phyloP scores from a whole-genome alignment of 306 rosid species.

The Quercus parvula region DNA sequence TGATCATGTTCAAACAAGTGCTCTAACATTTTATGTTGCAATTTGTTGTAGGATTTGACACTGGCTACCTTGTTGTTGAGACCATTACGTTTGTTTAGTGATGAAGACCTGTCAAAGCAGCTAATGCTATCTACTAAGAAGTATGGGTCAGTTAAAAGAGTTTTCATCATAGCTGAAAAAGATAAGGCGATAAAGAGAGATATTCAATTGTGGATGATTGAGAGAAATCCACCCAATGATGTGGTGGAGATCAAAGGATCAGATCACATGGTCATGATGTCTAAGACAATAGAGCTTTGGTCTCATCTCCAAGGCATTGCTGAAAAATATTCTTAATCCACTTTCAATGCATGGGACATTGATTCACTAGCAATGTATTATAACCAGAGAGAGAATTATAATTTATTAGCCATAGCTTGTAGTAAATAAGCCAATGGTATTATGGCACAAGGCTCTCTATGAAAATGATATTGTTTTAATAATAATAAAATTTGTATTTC shows the following conservation, averaged over 20 bases:
- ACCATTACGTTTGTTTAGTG: slow-evolving; percentile 25
- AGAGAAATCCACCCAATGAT: slow-evolving; percentile 28
- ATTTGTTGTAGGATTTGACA: slow-evolving; percentile 20
- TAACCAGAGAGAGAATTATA: too few relatives aligned
- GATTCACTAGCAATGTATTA: too few relatives aligned
- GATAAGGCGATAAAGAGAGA: slow-evolving; percentile 2
- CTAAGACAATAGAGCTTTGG: slow-evolving; percentile 32
- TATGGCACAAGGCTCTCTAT: too few relatives aligned
- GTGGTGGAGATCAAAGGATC: slow-evolving; percentile 28
- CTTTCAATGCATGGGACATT: neutral
- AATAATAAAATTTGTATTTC: too few relatives aligned
- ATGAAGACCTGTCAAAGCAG: slow-evolving; percentile 22
- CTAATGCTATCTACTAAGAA: slow-evolving; percentile 5
- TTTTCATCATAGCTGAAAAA: slow-evolving; percentile 14
- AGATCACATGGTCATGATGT: slow-evolving; percentile 47
- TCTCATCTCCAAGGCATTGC: slow-evolving; percentile 16
- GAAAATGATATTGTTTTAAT: too few relatives aligned
- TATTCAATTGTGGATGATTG: slow-evolving; percentile 33
- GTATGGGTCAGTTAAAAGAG: slow-evolving; percentile 37
- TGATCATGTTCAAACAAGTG: neutral
- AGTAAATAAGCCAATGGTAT: too few relatives aligned
- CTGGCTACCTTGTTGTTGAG: slow-evolving; percentile 34
- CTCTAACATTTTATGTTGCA: neutral
- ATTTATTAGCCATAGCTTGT: too few relatives aligned
- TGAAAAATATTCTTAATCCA: neutral